phyloP scores from a whole-genome alignment of 108 stramenopile species.

The Cylindrotheca fusiformis region DNA sequence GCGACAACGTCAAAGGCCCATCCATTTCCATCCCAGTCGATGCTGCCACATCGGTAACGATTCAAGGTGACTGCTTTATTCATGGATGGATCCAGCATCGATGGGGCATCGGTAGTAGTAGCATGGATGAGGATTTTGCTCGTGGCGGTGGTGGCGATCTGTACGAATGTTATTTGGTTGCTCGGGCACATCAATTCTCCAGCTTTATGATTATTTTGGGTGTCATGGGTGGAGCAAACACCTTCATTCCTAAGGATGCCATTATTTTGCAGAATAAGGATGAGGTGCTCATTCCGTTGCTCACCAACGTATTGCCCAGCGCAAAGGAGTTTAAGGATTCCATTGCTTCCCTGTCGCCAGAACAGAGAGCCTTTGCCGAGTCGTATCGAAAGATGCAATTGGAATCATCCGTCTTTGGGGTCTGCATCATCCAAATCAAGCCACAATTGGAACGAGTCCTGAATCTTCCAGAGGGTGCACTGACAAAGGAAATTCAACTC shows the following conservation, averaged over 20 bases:
- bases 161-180: slow-evolving; percentile 40
- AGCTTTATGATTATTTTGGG: slow-evolving; percentile 76
- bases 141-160: too few species aligned
- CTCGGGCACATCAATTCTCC: slow-evolving; percentile 78
- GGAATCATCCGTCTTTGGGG: slow-evolving; percentile 74
- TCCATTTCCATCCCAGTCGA: slow-evolving; percentile 47
- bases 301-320: slow-evolving; percentile 73
- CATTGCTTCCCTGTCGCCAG: slow-evolving; percentile 76
- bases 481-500: slow-evolving; percentile 85
- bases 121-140: background rate
- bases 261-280: slow-evolving; percentile 89
- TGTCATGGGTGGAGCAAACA: slow-evolving; percentile 51
- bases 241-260: slow-evolving; percentile 77
- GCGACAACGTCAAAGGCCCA: background rate
- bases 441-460: slow-evolving; percentile 82
- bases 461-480: slow-evolving; percentile 50
- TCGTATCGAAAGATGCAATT: slow-evolving; percentile 84
- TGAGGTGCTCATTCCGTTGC: slow-evolving; percentile 75
- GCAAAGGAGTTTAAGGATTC: slow-evolving; percentile 90
- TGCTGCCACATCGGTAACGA: slow-evolving; percentile 43
- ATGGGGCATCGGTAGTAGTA: slow-evolving; percentile 21
- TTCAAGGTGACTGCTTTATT: slow-evolving; percentile 53
- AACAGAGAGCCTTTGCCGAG: slow-evolving; percentile 78
- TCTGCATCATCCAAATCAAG: slow-evolving; percentile 81
- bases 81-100: slow-evolving; percentile 72